Evolutionary conservation across 1,284 basidiomycete species (phyloP).

Genomic region (Malassezia sympodialis): DNA sequence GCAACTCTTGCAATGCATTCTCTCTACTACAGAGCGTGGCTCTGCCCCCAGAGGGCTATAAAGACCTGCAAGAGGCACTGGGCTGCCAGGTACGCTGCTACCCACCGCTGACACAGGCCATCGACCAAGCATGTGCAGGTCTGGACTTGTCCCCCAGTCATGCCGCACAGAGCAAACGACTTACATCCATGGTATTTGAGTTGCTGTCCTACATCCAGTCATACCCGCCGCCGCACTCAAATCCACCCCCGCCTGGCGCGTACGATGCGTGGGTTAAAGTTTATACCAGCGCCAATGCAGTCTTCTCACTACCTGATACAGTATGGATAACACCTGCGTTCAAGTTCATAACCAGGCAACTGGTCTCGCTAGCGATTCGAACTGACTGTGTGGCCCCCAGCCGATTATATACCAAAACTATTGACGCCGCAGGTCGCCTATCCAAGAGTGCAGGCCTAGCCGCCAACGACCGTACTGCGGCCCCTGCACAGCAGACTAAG

Average conservation of each 20-base stretch:
- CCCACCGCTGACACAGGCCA: neutral
- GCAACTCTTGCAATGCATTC: neutral
- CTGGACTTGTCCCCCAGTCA: neutral
- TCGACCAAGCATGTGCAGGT: neutral
- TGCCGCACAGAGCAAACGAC: slow-evolving; percentile 2
- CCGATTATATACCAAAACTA: slow-evolving; percentile 25
- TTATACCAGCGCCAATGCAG: slow-evolving; percentile 33
- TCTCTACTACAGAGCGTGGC: neutral
- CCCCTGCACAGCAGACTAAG: slow-evolving; percentile 31
- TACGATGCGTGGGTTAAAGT: slow-evolving; percentile 35
- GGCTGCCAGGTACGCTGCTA: neutral
- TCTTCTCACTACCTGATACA: slow-evolving; percentile 43
- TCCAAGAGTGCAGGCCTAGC: slow-evolving; percentile 41
- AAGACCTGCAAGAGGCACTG: slow-evolving; percentile 1
- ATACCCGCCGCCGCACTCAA: neutral
- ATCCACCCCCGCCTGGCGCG: neutral
- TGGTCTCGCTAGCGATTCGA: slow-evolving; percentile 25
- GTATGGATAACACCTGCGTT: slow-evolving; percentile 44
- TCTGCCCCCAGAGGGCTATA: neutral
- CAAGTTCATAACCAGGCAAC: slow-evolving; percentile 19
- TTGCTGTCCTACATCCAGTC: slow-evolving; percentile 3
- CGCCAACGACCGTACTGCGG: slow-evolving; percentile 40
- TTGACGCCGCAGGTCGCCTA: slow-evolving; percentile 41
- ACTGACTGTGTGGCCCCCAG: slow-evolving; percentile 7
- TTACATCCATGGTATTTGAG: neutral